These are phyloP conservation scores for Zasmidium angulare DNA, from an alignment of 2,329 filamentous ascomycete species.

Conservation along the genomic window DNA sequence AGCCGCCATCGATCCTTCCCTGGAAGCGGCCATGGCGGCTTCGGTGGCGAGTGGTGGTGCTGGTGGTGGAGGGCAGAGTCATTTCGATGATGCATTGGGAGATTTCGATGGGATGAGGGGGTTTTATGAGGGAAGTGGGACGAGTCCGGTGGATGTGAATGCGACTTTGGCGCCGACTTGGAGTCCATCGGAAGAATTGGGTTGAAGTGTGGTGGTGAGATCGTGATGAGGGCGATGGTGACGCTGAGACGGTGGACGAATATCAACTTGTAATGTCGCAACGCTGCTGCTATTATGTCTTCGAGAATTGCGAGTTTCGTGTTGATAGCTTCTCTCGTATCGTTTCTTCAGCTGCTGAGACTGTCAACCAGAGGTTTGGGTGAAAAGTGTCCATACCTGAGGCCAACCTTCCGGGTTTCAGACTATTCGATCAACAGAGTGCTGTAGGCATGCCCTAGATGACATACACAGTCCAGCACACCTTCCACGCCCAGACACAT, in stretches of 20 bases:
- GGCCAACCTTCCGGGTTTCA: too few relatives aligned
- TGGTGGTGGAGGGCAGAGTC: slow-evolving; percentile 20
- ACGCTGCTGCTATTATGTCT: too few relatives aligned
- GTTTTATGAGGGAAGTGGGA: slow-evolving; percentile 28
- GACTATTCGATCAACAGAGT: too few relatives aligned
- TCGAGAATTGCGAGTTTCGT: not conserved
- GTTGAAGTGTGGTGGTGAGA: not conserved
- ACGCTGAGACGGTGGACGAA: not conserved
- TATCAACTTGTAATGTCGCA: not conserved
- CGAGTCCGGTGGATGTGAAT: slow-evolving; percentile 24
- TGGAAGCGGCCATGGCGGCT: slow-evolving; percentile 26
- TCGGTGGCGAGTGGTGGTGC: not conserved
- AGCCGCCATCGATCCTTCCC: slow-evolving; percentile 31
- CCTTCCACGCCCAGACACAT: too few relatives aligned
- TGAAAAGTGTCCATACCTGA: too few relatives aligned
- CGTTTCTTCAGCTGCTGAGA: not conserved
- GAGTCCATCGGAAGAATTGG: slow-evolving; percentile 14
- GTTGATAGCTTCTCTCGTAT: not conserved
- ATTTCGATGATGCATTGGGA: slow-evolving; percentile 33
- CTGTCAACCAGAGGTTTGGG: too few relatives aligned
- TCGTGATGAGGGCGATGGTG: not conserved
- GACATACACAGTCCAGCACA: too few relatives aligned
- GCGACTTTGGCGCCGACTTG: slow-evolving; percentile 28
- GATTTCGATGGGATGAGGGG: slow-evolving; percentile 24
- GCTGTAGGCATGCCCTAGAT: too few relatives aligned